Base-by-base conservation (phyloP, 176 grass and related monocot genomes). In the Paspalum vaginatum region DNA sequence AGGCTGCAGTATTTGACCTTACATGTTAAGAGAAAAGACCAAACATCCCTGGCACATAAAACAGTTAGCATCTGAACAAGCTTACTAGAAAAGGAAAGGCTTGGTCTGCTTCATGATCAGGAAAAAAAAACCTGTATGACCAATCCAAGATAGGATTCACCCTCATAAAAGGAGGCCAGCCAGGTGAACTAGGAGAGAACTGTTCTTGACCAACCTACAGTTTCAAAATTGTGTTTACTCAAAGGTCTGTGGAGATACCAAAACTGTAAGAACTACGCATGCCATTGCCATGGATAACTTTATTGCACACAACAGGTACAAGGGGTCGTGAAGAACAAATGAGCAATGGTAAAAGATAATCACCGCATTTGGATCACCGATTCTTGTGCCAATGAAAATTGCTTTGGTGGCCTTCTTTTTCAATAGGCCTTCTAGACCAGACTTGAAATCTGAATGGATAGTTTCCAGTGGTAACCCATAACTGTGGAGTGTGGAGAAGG, bases 111-210 rank as follows among this genome's bases (percentile, higher is more conserved):
- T 72, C 60, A 85, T 90, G 79, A 75, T 84, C 27, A 84, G 22
- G 22, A 75, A 12, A 77, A 12, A 77, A 74, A 65, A 78, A 98
- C 96, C 96, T 98, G 92, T 99, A 99, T 71, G 96, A 99, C 96
- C 96, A 99, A 85, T 99, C 96, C 84, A 99, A 89, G 69, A 99
- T 99, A 51, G 96, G 96, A 91, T 99, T 99, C 72, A 99, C 92
- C 81, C 96, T 90, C 96, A 99, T 99, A 88, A 99, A 99, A 88
- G 96, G 96, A 89, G 96, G 96, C 96, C 96, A 99, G 18, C 96
- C 96, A 86, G 81, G 83, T 43, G 96, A 99, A 87, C 96, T 99
- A 53, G 96, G 96, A 45, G 96, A 99, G 46, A 99, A 99, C 48
- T 99, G 96, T 72, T 99, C 96, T 93, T 99, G 96, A 83, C 96